A percentile compares a stretch with the other conserved stretches of the same genome.
phyloP scores from a whole-genome alignment of 2,329 filamentous ascomycete species.

The Magnaporthiopsis rhizophila region DNA sequence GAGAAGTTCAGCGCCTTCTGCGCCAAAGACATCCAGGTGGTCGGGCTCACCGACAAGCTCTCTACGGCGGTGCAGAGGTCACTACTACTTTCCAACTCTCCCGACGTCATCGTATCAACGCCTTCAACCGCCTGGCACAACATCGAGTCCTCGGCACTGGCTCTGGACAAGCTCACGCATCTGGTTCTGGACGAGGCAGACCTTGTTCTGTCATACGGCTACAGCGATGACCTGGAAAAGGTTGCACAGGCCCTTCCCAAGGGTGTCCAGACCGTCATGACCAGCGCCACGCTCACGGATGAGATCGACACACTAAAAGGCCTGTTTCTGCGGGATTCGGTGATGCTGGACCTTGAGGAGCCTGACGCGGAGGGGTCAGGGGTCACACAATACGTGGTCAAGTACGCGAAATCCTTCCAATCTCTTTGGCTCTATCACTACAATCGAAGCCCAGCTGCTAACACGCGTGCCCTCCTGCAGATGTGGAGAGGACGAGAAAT shows the following conservation, averaged over 20 bases:
- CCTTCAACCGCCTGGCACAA: conserved; percentile 77
- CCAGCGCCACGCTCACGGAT: conserved; percentile 84
- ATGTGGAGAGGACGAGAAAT: conserved; percentile 96
- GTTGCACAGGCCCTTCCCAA: conserved; percentile 72
- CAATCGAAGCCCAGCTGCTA: neutral
- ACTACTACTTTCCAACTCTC: conserved; percentile 73
- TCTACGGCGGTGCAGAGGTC: conserved; percentile 83
- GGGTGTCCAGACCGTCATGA: conserved; percentile 82
- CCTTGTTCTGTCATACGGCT: conserved; percentile 86
- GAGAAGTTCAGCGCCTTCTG: conserved; percentile 74
- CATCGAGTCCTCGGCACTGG: conserved; percentile 63
- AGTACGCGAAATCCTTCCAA: conserved; percentile 34
- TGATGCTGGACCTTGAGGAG: conserved; percentile 74
- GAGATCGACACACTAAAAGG: conserved; percentile 81
- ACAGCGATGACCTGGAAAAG: conserved; percentile 79
- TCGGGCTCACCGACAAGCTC: conserved; percentile 86
- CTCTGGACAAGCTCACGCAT: conserved; percentile 62
- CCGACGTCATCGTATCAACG: conserved; percentile 86
- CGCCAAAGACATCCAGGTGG: conserved; percentile 69
- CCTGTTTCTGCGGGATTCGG: conserved; percentile 77
- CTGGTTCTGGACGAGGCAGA: conserved; percentile 93
- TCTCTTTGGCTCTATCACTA: too few species aligned
- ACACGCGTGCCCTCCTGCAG: conserved; percentile 27
- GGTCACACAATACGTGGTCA: conserved; percentile 81
- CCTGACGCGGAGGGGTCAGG: conserved; percentile 68